Conservation (phyloP, 805 yeast species). For the Cyberlindnera mycetangii region DNA sequence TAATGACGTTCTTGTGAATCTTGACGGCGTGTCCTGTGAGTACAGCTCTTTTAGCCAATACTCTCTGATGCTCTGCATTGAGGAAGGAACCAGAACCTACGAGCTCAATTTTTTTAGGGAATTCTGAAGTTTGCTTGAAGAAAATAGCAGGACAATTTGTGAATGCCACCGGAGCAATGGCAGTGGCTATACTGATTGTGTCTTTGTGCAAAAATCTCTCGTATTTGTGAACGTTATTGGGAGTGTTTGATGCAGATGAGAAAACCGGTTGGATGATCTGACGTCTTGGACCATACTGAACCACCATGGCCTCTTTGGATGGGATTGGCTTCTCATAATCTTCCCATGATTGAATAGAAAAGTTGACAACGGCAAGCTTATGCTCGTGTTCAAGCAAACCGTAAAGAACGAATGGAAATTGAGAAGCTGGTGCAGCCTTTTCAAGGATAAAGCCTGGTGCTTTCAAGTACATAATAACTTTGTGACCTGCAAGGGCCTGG, state of each 20-base stretch:
- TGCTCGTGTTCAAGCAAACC: conserved; percentile 84
- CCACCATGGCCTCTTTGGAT: conserved; percentile 74
- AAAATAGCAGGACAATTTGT: conserved; percentile 82
- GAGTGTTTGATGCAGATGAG: conserved; percentile 70
- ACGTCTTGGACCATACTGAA: conserved; percentile 93
- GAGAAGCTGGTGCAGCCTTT: conserved; percentile 40
- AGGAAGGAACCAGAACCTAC: conserved; percentile 89
- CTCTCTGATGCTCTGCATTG: conserved; percentile 80
- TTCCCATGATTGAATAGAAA: conserved; percentile 84
- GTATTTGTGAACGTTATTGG: conserved; percentile 84
- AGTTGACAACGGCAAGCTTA: conserved; percentile 77
- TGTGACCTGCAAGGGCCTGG: conserved; percentile 59
- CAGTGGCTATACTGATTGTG: conserved; percentile 70
- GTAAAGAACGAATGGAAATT: conserved; percentile 59
- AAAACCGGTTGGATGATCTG: conserved; percentile 78
- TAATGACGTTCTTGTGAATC: conserved; percentile 88
- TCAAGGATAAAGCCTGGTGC: conserved; percentile 50
- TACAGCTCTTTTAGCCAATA: conserved; percentile 83
- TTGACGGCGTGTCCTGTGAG: conserved; percentile 94
- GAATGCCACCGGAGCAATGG: conserved; percentile 83
- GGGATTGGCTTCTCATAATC: conserved; percentile 83
- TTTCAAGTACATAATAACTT: conserved; percentile 54
- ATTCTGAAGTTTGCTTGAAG: conserved; percentile 57
- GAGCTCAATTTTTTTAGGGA: conserved; percentile 51
- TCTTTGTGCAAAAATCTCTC: conserved; percentile 85